Conservation (phyloP, 352 stramenopile species). For the Globisporangium emineosum region DNA sequence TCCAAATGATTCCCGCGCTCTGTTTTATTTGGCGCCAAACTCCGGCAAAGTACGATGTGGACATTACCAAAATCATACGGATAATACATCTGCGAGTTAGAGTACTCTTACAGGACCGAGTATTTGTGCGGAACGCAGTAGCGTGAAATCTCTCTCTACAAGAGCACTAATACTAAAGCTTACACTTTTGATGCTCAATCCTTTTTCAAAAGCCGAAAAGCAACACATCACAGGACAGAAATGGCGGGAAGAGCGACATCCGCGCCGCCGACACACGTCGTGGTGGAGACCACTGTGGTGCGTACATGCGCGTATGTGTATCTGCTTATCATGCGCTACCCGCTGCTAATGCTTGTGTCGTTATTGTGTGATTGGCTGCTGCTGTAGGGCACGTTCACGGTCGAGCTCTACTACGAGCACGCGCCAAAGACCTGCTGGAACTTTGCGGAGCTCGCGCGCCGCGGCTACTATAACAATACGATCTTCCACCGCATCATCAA, state of each 20-base stretch:
- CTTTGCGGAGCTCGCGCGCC: constrained; percentile 87
- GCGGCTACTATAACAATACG: constrained; percentile 95
- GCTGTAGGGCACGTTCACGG: constrained; percentile 80
- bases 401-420: constrained; percentile 94
- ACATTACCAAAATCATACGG: background rate
- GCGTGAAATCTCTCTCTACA: constrained; percentile 4
- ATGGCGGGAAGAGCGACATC: constrained; percentile 19
- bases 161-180: constrained; percentile 4
- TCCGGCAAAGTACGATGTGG: constrained; percentile 2
- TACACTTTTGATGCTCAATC: background rate
- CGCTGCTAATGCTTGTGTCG: background rate
- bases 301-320: constrained; percentile 3
- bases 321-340: background rate
- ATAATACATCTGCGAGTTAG: background rate
- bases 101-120: background rate
- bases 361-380: background rate
- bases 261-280: constrained; percentile 66
- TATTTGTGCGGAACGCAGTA: background rate
- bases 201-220: constrained; percentile 9
- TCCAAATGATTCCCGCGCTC: background rate
- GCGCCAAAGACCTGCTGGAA: constrained; percentile 93
- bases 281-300: constrained; percentile 84
- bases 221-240: constrained; percentile 3
- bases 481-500: constrained; percentile 96
- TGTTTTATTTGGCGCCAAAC: constrained; percentile 8